Evolutionary conservation across 78 protist species (phyloP), one percentile per base, ranked within the genome.

Genomic region (Cavenderia fasciculata): DNA sequence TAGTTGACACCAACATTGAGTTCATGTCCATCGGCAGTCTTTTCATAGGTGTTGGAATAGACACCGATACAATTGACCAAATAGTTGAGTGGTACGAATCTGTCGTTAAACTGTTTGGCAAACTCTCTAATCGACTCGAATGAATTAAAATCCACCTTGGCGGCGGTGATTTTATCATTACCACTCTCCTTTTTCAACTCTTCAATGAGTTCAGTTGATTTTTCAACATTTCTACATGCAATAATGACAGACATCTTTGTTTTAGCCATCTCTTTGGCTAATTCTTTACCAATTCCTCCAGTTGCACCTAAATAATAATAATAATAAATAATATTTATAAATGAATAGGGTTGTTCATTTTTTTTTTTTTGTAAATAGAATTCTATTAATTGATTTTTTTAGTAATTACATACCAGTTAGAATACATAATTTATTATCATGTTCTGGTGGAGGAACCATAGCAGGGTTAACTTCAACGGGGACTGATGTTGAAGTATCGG

Each of bases 51-150:
- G 38, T 44, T 46, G 4, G 38, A 3, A 33, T 40, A 40, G 25
- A 56, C 36, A 41, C 85, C 85, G 6, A 70, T 70, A 75, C 59
- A 59, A 44, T 75, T 75, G 10, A 75, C 41, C 36, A 75, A 75
- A 23, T 12, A 46, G 54, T 75, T 46, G 10, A 75, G 41, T 59
- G 71, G 57, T 44, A 25, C 14, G 38, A 59, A 43, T 21, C 38
- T 6, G 31, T 40, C 16, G 12, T 44, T 31, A 59, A 75, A 75
- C 31, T 56, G 33, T 4, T 59, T 21, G 1, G 43, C 70, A 59
- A 75, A 75, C 14, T n/a, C 33, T 75, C 43, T 75, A 59, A 75
- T 44, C 11, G 85, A 75, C 62, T 69, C 44, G 4, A 27, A 29
- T 19, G 85, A 75, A 19, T 44, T 34, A 29, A 75, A 44, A 59